Percentiles rank a stretch among this genome's conserved stretches.
Conservation (phyloP, 371 early-diverging fungal genomes). For the Mortierella sp. region DNA sequence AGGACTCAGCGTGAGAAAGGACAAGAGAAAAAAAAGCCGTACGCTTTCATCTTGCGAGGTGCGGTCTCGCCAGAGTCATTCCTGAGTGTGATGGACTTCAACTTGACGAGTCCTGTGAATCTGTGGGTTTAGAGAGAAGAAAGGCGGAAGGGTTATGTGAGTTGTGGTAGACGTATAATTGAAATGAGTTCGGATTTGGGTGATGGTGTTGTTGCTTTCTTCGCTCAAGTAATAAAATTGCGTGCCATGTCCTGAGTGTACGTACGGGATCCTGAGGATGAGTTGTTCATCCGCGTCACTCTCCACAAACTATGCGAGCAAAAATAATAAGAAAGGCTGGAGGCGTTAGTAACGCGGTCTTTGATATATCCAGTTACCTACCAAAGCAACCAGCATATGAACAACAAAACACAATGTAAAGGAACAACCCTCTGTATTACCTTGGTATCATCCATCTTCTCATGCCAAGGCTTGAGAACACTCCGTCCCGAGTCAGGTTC, state of each 20-base stretch:
- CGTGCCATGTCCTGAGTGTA: constrained; percentile 4
- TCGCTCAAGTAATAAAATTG: not conserved
- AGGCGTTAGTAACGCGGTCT: not conserved
- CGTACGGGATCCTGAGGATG: constrained; percentile 90
- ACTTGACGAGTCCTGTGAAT: constrained; percentile 91
- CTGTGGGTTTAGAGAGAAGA: constrained; percentile 55
- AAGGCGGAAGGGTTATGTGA: no score
- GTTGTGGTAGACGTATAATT: not conserved
- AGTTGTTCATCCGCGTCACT: constrained; percentile 94
- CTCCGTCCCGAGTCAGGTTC: constrained; percentile 76
- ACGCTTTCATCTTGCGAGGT: constrained; percentile 86
- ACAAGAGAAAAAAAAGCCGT: not conserved
- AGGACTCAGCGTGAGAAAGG: not conserved
- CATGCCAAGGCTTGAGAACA: constrained; percentile 91
- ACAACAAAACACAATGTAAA: not conserved
- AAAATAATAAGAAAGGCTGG: not conserved
- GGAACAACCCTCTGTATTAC: constrained; percentile 46
- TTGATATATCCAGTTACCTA: not conserved
- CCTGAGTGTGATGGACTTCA: constrained; percentile 89
- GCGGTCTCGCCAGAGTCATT: constrained; percentile 76
- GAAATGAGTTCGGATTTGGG: not conserved
- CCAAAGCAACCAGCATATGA: not conserved
- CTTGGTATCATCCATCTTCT: constrained; percentile 79
- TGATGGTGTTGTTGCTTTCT: not conserved
- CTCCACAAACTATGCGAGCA: constrained; percentile 70